phyloP scores from a whole-genome alignment of 345 rosid genomes.

The Gossypium ekmanianum region DNA sequence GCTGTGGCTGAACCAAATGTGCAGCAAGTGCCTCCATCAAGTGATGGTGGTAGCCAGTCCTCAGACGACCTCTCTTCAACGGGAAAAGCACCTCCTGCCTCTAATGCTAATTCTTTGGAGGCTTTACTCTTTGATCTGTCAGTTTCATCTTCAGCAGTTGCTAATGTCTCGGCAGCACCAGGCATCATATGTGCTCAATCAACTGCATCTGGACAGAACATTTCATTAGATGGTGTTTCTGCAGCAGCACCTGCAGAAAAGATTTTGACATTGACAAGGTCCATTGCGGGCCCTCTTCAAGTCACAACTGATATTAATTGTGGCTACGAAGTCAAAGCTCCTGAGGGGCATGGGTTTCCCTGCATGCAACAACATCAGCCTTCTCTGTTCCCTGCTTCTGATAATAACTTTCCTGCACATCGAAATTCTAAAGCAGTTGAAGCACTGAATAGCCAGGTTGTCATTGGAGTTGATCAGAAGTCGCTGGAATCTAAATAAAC shows the following conservation, averaged over 20 bases:
- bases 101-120: neutral
- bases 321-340: neutral
- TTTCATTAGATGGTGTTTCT: neutral
- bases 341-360: neutral
- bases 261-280: neutral
- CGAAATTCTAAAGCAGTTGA: neutral
- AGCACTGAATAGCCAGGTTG: neutral
- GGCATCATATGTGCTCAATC: neutral
- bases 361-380: neutral
- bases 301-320: neutral
- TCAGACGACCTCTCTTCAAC: slow-evolving; percentile 5
- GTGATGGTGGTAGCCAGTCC: neutral
- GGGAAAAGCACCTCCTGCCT: neutral
- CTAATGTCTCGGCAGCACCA: neutral
- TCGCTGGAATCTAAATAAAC: neutral
- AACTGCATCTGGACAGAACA: slow-evolving; percentile 12
- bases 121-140: slow-evolving; percentile 12
- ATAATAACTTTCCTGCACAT: neutral
- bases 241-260: slow-evolving; percentile 1
- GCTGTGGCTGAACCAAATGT: neutral
- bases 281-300: neutral
- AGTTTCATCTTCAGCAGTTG: neutral
- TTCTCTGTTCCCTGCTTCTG: neutral
- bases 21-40: slow-evolving; percentile 10
- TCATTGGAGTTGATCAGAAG: neutral